Base-by-base conservation (phyloP, 805 yeast genomes). In the Ascoidea asiatica region DNA sequence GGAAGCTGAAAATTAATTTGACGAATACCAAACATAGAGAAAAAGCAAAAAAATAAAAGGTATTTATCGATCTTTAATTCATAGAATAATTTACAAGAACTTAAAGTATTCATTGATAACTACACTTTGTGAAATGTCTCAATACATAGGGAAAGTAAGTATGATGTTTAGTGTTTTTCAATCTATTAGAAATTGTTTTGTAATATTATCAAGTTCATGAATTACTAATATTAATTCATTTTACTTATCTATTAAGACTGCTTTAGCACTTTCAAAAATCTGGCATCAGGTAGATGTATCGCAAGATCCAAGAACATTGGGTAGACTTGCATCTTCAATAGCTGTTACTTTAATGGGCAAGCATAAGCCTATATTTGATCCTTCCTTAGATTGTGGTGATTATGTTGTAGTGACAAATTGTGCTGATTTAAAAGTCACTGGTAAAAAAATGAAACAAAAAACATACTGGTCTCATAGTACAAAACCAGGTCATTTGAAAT, bases 231-330 rank as follows among this genome's bases (percentile, higher is more conserved):
- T 37, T 37, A 11, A 13, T 41, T 37, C n/a, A 57, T n/a, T n/a
- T n/a, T n/a, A n/a, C n/a, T n/a, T n/a, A n/a, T n/a, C n/a, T n/a
- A n/a, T n/a, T n/a, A n/a, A 72, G 64, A 75, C 87, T 4, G 85
- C 81, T 4, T 68, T 80, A 19, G 85, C 94, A 3, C 77, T 84
- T 52, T 81, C 95, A 38, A 73, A 95, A 52, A 71, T 81, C 39
- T 92, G 99, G 99, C 97, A 90, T 59, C 95, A 89, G 59, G 84
- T 92, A 35, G 97, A 94, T 60, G 73, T 87, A 35, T 85, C 95
- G 13, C 71, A 76, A 42, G 98, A 92, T 45, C 64, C 69, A 36
- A 75, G 98, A 56, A 80, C 97, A 0, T 64, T 92, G 41, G 99
- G 99, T 59, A 81, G 97, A 58, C 62, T 92, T 46, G 97, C 99